Percentiles rank a stretch among this genome's conserved stretches.
Conservation (phyloP, 2,329 filamentous ascomycete species). For the Epichloe typhina region DNA sequence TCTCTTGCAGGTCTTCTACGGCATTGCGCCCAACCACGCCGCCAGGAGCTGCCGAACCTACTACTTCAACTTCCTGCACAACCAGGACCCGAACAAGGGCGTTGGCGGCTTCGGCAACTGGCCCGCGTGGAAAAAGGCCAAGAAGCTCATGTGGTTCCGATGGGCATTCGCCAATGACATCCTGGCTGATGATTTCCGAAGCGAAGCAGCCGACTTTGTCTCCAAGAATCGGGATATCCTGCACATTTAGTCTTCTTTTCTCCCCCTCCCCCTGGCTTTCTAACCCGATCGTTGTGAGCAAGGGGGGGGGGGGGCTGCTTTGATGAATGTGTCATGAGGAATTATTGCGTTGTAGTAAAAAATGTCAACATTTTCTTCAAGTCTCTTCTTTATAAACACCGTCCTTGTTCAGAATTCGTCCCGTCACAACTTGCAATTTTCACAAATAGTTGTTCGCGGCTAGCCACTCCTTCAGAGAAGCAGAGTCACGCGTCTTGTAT, state of each 20-base stretch:
- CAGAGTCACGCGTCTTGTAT: slow-evolving; percentile 68
- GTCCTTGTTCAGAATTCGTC: background rate
- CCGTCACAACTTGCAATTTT: slow-evolving; percentile 3
- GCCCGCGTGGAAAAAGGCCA: slow-evolving; percentile 28
- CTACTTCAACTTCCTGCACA: slow-evolving; percentile 60
- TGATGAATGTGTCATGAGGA: background rate
- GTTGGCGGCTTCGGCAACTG: slow-evolving; percentile 24
- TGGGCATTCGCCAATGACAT: slow-evolving; percentile 17
- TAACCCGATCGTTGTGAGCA: too few relatives aligned
- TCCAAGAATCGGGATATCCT: slow-evolving; percentile 12
- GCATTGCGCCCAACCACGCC: slow-evolving; percentile 49
- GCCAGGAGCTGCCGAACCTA: slow-evolving; percentile 49
- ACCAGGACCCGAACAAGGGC: slow-evolving; percentile 54
- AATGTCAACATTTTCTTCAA: too few relatives aligned
- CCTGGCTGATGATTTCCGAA: slow-evolving; percentile 26
- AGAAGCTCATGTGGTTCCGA: slow-evolving; percentile 37
- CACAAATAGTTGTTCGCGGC: slow-evolving; percentile 31
- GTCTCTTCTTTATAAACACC: background rate
- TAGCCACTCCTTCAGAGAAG: slow-evolving; percentile 68
- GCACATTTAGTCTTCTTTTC: slow-evolving; percentile 9
- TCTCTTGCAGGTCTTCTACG: slow-evolving; percentile 55
- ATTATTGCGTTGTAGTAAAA: background rate
- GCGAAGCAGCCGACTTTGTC: slow-evolving; percentile 16
- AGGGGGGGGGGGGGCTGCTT: background rate
- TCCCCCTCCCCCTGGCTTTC: too few relatives aligned